A percentile compares a stretch with the other conserved stretches of the same genome.
Conservation (phyloP, 2,329 filamentous ascomycete species). For the Paraphoma sp. region DNA sequence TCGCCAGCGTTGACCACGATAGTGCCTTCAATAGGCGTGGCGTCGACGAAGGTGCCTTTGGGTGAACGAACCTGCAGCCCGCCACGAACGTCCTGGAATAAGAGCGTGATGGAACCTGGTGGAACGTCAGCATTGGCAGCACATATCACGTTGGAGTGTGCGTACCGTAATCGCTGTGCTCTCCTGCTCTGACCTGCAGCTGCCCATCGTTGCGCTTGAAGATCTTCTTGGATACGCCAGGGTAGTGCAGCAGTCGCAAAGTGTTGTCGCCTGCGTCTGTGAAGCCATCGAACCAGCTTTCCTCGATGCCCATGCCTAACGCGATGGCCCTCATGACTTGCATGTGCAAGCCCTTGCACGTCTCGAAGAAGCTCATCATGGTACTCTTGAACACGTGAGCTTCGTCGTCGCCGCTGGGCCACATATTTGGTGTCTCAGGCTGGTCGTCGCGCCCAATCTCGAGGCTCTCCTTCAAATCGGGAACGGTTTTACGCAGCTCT, state of each 20-base stretch:
- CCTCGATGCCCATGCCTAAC: slow-evolving; percentile 75
- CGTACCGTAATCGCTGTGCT: slow-evolving; percentile 71
- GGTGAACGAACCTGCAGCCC: slow-evolving; percentile 72
- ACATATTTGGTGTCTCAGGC: slow-evolving; percentile 73
- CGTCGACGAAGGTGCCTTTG: slow-evolving; percentile 79
- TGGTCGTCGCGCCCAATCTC: slow-evolving; percentile 69
- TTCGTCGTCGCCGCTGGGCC: slow-evolving; percentile 67
- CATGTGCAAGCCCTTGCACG: slow-evolving; percentile 75
- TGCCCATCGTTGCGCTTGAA: slow-evolving; percentile 72
- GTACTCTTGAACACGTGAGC: slow-evolving; percentile 69
- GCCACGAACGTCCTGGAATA: slow-evolving; percentile 62
- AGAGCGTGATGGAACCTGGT: slow-evolving; percentile 48
- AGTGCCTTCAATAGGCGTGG: slow-evolving; percentile 79
- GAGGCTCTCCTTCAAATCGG: slow-evolving; percentile 63
- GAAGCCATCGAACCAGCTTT: slow-evolving; percentile 77
- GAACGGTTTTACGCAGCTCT: slow-evolving; percentile 41
- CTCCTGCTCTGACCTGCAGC: slow-evolving; percentile 78
- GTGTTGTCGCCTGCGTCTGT: slow-evolving; percentile 63
- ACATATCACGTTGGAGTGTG: neutral
- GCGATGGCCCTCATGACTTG: slow-evolving; percentile 86
- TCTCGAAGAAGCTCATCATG: slow-evolving; percentile 78
- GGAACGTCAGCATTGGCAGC: slow-evolving; percentile 6
- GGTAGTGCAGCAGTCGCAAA: slow-evolving; percentile 79
- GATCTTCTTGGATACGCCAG: slow-evolving; percentile 68
- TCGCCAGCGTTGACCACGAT: slow-evolving; percentile 92